Evolutionary conservation across 345 rosid genomes (phyloP).

Genomic region (Cochlearia excelsa): DNA sequence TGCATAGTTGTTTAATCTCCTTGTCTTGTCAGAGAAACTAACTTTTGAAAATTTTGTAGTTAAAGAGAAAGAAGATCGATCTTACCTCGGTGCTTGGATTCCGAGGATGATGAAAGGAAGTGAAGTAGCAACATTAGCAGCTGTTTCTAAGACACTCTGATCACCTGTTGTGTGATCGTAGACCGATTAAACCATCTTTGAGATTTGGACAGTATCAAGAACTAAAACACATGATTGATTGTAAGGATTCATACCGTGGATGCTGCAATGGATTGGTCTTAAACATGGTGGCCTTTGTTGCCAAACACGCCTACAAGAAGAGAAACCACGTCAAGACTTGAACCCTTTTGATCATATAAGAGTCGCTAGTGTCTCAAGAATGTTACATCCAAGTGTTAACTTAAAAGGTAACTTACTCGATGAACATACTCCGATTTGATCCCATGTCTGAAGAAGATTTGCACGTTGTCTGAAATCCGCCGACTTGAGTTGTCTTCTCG

Average conservation of each 20-base stretch:
- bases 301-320: constrained; percentile 68
- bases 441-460: constrained; percentile 42
- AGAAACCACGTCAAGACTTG: neutral
- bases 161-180: constrained; percentile 49
- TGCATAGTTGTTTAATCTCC: neutral
- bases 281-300: constrained; percentile 89
- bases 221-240: neutral
- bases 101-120: constrained; percentile 89
- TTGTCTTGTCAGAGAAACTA: neutral
- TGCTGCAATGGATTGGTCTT: constrained; percentile 64
- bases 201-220: neutral
- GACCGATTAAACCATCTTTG: neutral
- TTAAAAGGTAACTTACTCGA: constrained; percentile 49
- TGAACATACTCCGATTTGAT: constrained; percentile 49
- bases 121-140: constrained; percentile 83
- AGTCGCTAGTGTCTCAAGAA: neutral
- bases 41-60: neutral
- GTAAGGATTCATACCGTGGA: constrained; percentile 45
- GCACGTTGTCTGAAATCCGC: constrained; percentile 42
- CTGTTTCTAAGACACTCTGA: constrained; percentile 54
- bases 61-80: neutral
- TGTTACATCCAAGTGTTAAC: neutral
- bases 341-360: neutral
- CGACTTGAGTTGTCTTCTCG: constrained; percentile 46
- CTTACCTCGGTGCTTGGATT: constrained; percentile 84